Percentiles rank a stretch among this genome's conserved stretches.
These are phyloP conservation scores for Gonium pectorale DNA, from an alignment of 139 green algal species.

Conservation along the genomic window DNA sequence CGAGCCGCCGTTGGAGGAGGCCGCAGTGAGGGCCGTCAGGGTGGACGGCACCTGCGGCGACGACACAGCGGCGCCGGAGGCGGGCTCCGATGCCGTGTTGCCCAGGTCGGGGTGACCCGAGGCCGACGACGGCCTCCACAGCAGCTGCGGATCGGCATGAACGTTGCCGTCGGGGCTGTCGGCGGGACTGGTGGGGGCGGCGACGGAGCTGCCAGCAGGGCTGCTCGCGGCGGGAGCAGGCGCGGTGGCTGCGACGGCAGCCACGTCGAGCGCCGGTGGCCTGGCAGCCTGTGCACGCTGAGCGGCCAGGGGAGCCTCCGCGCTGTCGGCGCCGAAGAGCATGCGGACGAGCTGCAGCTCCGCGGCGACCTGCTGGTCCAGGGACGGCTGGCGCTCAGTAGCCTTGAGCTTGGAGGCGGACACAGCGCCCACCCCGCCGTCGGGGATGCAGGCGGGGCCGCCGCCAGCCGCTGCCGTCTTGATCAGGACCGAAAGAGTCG, in stretches of 20 bases:
- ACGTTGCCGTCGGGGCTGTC: not conserved
- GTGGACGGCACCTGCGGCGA: too few relatives aligned
- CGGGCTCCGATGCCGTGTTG: too few relatives aligned
- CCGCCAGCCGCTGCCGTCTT: not conserved
- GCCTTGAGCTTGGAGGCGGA: not conserved
- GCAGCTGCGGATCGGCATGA: too few relatives aligned
- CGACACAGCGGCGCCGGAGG: too few relatives aligned
- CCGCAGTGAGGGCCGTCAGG: not conserved
- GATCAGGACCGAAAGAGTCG: not conserved
- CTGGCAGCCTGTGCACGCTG: not conserved
- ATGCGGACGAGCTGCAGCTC: constrained; percentile 35
- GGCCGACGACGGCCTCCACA: too few relatives aligned
- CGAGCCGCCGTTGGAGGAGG: not conserved
- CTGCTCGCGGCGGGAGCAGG: not conserved
- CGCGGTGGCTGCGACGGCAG: not conserved
- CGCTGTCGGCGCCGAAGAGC: constrained; percentile 19
- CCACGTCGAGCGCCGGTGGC: not conserved
- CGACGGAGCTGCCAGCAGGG: not conserved
- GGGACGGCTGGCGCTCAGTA: constrained; percentile 12
- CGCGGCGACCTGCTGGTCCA: constrained; percentile 36
- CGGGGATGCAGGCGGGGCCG: not conserved
- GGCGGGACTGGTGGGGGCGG: not conserved
- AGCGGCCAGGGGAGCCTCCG: not conserved
- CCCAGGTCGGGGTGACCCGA: too few relatives aligned
- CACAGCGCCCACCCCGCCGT: too few relatives aligned